Evolutionary conservation across 257 asterid species (phyloP).

Genomic region (Capsicum rhomboideum): DNA sequence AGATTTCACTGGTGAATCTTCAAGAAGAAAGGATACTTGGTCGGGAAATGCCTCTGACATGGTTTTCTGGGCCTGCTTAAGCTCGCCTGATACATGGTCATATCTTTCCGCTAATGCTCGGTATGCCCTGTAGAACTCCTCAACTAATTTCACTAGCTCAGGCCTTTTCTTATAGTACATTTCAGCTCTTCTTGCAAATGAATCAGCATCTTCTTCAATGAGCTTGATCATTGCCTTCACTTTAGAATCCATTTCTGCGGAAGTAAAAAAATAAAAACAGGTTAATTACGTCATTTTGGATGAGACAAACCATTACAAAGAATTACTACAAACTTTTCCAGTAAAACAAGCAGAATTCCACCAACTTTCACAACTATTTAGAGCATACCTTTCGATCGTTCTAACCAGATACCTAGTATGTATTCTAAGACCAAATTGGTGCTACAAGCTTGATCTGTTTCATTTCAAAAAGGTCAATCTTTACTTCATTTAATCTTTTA

Average conservation of each 20-base stretch:
- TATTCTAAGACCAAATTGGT: background rate
- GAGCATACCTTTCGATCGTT: background rate
- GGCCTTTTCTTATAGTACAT: slow-evolving; percentile 8
- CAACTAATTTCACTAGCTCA: slow-evolving; percentile 1
- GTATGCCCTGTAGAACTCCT: slow-evolving; percentile 6
- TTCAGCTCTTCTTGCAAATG: slow-evolving; percentile 11
- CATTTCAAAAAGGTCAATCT: background rate
- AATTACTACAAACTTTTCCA: background rate
- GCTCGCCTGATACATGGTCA: slow-evolving; percentile 68
- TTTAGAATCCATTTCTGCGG: slow-evolving; percentile 61
- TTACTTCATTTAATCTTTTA: background rate
- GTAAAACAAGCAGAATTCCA: background rate
- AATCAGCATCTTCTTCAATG: slow-evolving; percentile 2
- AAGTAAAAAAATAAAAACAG: background rate
- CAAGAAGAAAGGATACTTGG: slow-evolving; percentile 56
- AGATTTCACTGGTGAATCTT: slow-evolving; percentile 51
- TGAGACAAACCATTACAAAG: background rate
- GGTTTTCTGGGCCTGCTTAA: slow-evolving; percentile 78
- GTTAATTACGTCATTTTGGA: background rate
- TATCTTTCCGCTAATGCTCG: background rate
- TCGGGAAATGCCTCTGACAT: slow-evolving; percentile 83
- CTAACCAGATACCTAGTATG: background rate
- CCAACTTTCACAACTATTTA: background rate
- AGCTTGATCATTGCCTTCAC: slow-evolving; percentile 4
- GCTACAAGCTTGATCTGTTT: background rate